These are phyloP conservation scores for Candida namnaoensis DNA, from an alignment of 805 yeast species.

Conservation along the genomic window DNA sequence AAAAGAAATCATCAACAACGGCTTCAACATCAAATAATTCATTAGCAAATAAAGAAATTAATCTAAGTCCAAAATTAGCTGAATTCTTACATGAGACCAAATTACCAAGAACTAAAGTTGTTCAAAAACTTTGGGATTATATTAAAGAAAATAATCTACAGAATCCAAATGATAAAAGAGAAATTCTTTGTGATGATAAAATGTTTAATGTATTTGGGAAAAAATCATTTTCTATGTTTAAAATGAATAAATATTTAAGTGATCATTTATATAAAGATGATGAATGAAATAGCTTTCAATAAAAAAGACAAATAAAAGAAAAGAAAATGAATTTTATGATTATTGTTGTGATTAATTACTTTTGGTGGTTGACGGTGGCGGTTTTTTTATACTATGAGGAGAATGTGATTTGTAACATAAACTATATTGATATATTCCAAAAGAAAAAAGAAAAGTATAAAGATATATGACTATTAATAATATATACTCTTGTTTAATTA, in stretches of 20 bases:
- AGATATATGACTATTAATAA: no score
- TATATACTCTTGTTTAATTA: no score
- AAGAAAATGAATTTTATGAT: no score
- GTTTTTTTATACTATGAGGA: no score
- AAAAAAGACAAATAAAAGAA: no score
- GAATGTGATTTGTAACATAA: no score
- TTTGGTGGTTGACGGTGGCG: no score
- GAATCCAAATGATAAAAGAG: slow-evolving; percentile 57
- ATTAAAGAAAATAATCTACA: slow-evolving; percentile 57
- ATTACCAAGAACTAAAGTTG: slow-evolving; percentile 62
- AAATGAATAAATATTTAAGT: slow-evolving; percentile 44
- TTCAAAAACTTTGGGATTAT: slow-evolving; percentile 62
- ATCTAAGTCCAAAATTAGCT: slow-evolving; percentile 42
- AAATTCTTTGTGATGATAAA: slow-evolving; percentile 54
- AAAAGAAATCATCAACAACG: slow-evolving; percentile 9
- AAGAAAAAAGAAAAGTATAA: no score
- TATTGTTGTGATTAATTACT: no score
- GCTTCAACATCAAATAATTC: slow-evolving; percentile 22
- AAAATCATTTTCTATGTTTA: slow-evolving; percentile 42
- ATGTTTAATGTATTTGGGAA: slow-evolving; percentile 53
- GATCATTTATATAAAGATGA: slow-evolving; percentile 35
- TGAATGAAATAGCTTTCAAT: neutral
- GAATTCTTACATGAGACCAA: slow-evolving; percentile 35
- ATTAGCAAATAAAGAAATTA: slow-evolving; percentile 30
- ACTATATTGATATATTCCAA: no score